These are phyloP conservation scores for Aphanomyces stellatus DNA, from an alignment of 352 stramenopile genomes.

Conservation along the genomic window DNA sequence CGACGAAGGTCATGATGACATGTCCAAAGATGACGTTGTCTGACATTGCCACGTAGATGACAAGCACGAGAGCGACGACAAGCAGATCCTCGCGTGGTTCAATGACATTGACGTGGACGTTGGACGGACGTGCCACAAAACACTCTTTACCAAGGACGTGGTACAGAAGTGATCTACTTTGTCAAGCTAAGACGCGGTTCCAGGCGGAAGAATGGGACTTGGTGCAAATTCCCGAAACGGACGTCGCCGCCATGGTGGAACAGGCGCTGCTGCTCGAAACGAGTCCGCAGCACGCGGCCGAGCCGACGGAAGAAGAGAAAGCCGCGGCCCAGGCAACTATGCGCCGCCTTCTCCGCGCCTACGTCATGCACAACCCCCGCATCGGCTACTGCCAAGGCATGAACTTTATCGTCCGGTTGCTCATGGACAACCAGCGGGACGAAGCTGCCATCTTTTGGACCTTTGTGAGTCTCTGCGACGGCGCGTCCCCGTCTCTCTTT, in stretches of 20 bases:
- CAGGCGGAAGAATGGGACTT: constrained; percentile 10
- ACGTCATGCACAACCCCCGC: constrained; percentile 70
- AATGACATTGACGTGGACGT: constrained; percentile 80
- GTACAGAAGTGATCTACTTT: constrained; percentile 22
- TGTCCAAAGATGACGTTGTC: constrained; percentile 33
- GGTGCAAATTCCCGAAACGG: constrained; percentile 1
- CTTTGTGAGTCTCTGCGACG: constrained; percentile 67
- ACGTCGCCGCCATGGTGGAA: constrained; percentile 4
- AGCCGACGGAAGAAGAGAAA: constrained; percentile 14
- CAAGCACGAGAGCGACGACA: constrained; percentile 32
- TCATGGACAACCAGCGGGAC: constrained; percentile 50
- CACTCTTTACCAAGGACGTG: constrained; percentile 33
- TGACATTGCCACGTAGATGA: constrained; percentile 9
- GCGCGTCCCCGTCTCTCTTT: constrained; percentile 65
- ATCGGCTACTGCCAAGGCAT: constrained; percentile 86
- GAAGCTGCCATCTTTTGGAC: constrained; percentile 78
- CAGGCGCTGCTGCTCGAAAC: background rate
- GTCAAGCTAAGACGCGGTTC: background rate
- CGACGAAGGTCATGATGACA: constrained; percentile 30
- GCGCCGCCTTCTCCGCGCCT: constrained; percentile 65
- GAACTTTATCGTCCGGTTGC: constrained; percentile 68
- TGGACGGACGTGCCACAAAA: constrained; percentile 54
- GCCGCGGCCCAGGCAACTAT: constrained; percentile 49
- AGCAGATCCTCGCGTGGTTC: constrained; percentile 56
- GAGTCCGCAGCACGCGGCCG: constrained; percentile 4